Evolutionary conservation across 2,329 filamentous ascomycete species (phyloP), one percentile per base, ranked within the genome.

Genomic region (Neofusicoccum cordaticola): DNA sequence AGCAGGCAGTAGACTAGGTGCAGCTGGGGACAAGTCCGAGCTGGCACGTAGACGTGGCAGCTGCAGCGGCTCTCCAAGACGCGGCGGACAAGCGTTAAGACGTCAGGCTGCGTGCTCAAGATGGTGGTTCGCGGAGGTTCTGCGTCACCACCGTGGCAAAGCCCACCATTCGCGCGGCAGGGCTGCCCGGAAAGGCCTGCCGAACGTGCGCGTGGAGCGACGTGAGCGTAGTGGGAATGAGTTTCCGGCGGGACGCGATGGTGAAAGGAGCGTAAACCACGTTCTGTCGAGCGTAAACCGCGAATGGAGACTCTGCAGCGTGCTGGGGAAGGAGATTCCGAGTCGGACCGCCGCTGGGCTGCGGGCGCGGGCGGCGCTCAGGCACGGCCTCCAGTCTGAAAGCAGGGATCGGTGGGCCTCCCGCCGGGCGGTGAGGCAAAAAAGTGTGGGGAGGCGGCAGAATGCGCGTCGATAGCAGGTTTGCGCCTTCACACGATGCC

Each of bases 311-410:
- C 39, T 58, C 39, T 39, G 6, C 22, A 58, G 41, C 51, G 51
- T 52, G 41, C 8, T 39, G 42, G 56, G 56, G 56, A 60, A 60
- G 56, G 56, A 60, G 13, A 35, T 60, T 60, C 56, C 56, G 56
- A 39, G 22, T 22, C 22, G 22, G 22, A 22, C 22, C 22, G 22
- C 22, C 3, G 22, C 22, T 22, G 22, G 22, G 22, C 22, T 31
- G 37, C 47, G 22, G 47, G 22, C 34, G 17, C 39, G 52, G 37
- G 35, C n/a, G 42, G 27, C 41, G 42, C 42, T 60, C 56, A 22
- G n/a, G 41, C 56, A 44, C 41, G 15, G 15, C 41, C 41, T n/a
- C 27, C 27, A 31, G 27, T 31, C 6, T 31, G 27, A 31, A 31
- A 31, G 41, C 31, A 45, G 56, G 41, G 50, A 19, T 44, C 53